Evolutionary conservation across 2,329 filamentous ascomycete species (phyloP).

Genomic region (Diplocarpon mali): DNA sequence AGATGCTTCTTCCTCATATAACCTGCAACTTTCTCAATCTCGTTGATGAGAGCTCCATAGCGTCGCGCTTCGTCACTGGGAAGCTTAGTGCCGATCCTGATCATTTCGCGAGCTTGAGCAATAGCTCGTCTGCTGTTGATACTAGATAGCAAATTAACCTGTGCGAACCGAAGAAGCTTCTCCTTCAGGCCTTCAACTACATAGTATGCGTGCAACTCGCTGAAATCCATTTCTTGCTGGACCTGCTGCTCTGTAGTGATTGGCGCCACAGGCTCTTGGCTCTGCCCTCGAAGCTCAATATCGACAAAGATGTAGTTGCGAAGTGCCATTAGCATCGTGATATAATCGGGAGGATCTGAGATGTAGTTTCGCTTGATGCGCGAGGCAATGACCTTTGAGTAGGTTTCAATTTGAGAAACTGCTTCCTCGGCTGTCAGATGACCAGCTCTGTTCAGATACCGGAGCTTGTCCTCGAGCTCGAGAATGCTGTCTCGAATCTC

Average conservation of each 20-base stretch:
- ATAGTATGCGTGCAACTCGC: not conserved
- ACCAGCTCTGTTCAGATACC: not conserved
- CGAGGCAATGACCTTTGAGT: not conserved
- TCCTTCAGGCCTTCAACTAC: not conserved
- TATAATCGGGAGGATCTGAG: not conserved
- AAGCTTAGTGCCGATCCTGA: not conserved
- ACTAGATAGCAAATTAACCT: not conserved
- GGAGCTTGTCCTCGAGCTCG: slow-evolving; percentile 2
- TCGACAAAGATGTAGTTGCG: not conserved
- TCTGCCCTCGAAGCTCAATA: not conserved
- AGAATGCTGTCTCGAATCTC: not conserved
- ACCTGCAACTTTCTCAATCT: not conserved
- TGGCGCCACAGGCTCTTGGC: not conserved
- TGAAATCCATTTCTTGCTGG: not conserved
- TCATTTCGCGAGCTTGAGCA: not conserved
- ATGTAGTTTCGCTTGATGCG: not conserved
- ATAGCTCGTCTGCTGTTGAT: not conserved
- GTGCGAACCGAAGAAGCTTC: slow-evolving; percentile 1
- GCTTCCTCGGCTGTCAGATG: not conserved
- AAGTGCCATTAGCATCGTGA: not conserved
- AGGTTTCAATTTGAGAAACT: not conserved
- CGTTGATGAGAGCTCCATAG: not conserved
- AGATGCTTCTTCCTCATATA: not conserved
- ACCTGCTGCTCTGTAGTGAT: not conserved
- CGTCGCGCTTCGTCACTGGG: not conserved